Base-by-base conservation (phyloP, 2,329 filamentous ascomycete species). In the Aspergillus caelatus region DNA sequence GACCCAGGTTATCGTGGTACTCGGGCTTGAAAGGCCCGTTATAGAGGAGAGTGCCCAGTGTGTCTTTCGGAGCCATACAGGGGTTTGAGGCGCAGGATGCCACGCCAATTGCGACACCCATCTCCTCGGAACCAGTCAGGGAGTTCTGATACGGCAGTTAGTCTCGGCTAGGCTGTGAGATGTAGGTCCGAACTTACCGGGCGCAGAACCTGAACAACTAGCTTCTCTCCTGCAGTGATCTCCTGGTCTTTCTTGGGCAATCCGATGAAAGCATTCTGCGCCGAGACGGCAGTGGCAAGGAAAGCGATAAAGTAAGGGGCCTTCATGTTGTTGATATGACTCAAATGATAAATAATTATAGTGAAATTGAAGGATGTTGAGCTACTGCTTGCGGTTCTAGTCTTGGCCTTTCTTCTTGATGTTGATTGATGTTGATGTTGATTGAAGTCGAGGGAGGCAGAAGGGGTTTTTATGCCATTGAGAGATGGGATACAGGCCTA, bases 81-180 rank as follows among this genome's bases (percentile, higher is more conserved):
- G 55, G 54, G 0, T 26, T n/a, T 3, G 58, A 56, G 4, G 54
- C 45, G 53, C 74, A 77, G 11, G 72, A 72, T 10, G 70, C 54
- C 23, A 77, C 61, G 2, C 75, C 75, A 28, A 77, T 76, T 10
- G 71, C 74, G 43, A 77, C 62, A 1, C 60, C 69, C 58, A 76
- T 65, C 39, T 77, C 73, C 6, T 64, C 56, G 4, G 72, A 74
- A 1, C 62, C 57, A 8, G 71, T 77, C 6, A 72, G 60, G 32
- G 69, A 65, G 61, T 75, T 72, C 72, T 76, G 23, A 36, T 11
- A 14, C 26, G 16, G 7, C 16, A 14, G 12, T 34, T 30, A 60
- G 23, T 55, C 34, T 14, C 10, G 6, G 6, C 12, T 21, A n/a
- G 10, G n/a, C 52, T 23, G 14, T 8, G 16, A 19, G 14, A 21